Evolutionary conservation across 225 moss, liverwort and hornwort genomes (phyloP), one percentile per base, ranked within the genome.

Genomic region (Pleurozium schreberi): DNA sequence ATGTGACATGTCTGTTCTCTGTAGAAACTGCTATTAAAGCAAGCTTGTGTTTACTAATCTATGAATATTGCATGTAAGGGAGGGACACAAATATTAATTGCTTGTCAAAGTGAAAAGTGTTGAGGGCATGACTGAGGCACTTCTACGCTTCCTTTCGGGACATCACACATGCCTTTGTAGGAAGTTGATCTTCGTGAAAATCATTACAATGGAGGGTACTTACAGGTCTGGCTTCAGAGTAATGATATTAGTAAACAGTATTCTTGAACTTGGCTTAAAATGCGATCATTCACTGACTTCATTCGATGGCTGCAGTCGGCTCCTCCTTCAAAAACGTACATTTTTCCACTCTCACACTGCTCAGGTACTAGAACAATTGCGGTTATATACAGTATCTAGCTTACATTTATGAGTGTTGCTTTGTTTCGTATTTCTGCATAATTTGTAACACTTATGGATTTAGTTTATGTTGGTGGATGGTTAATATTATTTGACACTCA

Each of bases 331-430:
- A 47, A 96, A 93, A 84, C 95, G 97, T 67, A 96, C 96, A 79
- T 99, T 96, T 88, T 99, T 96, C 80, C 99, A 99, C 75, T 97
- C 99, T 74, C 99, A 96, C 89, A 99, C 99, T 75, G 99, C 97
- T 64, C 99, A 99, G 98, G 98, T 98, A 91, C 60, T 82, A 58
- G 38, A 75, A 68, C 58, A 87, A 40, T 84, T 75, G 34, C 50
- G 15, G 55, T 65, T 89, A 34, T 61, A 53, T 74, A 7, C 69
- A 31, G 45, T 81, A n/a, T 47, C 8, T 71, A 74, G 64, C 76
- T 78, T 58, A 85, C 36, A 58, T 69, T 75, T n/a, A n/a, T 71
- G 59, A 75, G 61, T 65, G 60, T 66, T 89, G 53, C 87, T 53
- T 64, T 86, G 80, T 90, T 66, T 74, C 31, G 13, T 75, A 52